Percentiles rank a stretch among this genome's conserved stretches.
Conservation (phyloP, 208 protist species). For the Trypanosoma boissoni region DNA sequence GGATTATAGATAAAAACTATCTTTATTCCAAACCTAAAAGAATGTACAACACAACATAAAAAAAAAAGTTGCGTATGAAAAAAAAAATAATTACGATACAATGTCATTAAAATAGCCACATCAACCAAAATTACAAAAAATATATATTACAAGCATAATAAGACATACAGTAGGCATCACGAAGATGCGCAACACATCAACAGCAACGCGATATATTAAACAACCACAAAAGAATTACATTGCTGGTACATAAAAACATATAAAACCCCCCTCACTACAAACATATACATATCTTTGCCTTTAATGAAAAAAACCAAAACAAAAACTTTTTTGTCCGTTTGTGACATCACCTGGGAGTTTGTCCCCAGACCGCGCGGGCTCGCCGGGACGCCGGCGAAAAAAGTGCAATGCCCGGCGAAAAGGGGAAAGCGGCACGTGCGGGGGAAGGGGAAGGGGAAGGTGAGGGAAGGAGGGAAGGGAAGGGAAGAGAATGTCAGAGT, state of each 20-base stretch:
- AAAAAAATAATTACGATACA: not conserved
- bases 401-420: no score
- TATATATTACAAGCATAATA: constrained; percentile 1
- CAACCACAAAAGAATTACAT: no score
- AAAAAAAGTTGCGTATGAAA: constrained; percentile 8
- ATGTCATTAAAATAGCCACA: constrained; percentile 7
- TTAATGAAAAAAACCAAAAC: no score
- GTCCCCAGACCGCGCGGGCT: no score
- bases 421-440: not conserved
- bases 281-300: no score
- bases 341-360: no score
- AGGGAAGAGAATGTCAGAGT: constrained; percentile 14
- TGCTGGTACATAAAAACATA: no score
- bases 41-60: constrained; percentile 13
- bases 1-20: constrained; percentile 35
- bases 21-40: constrained; percentile 18
- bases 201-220: no score
- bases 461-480: not conserved
- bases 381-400: no score
- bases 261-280: no score
- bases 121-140: constrained; percentile 18
- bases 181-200: not conserved
- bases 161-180: not conserved
- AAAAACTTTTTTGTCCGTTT: no score
- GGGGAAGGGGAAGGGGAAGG: constrained; percentile 11